A percentile compares a stretch with the other conserved stretches of the same genome.
phyloP scores from a whole-genome alignment of 2,329 filamentous ascomycete genomes.

The Penicillium hesseltinei region DNA sequence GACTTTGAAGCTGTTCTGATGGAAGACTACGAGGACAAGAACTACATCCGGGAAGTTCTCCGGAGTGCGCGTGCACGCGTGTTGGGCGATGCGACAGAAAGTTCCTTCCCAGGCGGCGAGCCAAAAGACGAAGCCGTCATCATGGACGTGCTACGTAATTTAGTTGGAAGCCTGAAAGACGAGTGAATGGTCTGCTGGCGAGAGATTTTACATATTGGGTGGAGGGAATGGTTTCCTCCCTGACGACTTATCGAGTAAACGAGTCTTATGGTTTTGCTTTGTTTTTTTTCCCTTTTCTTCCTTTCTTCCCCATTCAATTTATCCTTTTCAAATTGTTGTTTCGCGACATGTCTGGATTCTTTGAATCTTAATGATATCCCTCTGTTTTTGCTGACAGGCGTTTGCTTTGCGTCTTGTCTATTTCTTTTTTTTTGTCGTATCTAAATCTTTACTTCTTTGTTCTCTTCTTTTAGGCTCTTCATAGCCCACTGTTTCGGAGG shows the following conservation, averaged over 20 bases:
- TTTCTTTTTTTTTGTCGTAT: constrained; percentile 11
- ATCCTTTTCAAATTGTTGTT: constrained; percentile 10
- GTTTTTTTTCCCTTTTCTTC: neutral
- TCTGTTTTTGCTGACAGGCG: constrained; percentile 25
- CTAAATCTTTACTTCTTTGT: constrained; percentile 7
- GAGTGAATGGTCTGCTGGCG: constrained; percentile 20
- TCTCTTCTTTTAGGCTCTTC: constrained; percentile 8
- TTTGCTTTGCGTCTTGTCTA: constrained; percentile 7
- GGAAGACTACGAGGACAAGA: constrained; percentile 47
- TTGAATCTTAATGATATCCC: constrained; percentile 32
- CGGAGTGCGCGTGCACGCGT: constrained; percentile 44
- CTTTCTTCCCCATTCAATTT: constrained; percentile 1
- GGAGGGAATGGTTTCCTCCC: constrained; percentile 14
- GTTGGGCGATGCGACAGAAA: constrained; percentile 40
- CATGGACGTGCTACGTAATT: constrained; percentile 39
- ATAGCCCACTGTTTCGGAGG: neutral
- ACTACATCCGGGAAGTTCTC: constrained; percentile 46
- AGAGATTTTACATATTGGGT: neutral
- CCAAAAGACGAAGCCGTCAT: constrained; percentile 46
- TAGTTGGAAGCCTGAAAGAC: constrained; percentile 42
- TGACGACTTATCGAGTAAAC: constrained; percentile 30
- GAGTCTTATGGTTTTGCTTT: constrained; percentile 23
- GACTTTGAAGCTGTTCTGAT: constrained; percentile 46
- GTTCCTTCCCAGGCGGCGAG: constrained; percentile 45
- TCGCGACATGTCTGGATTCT: constrained; percentile 22